Percentiles rank a stretch among this genome's conserved stretches.
These are phyloP conservation scores for Echria macrotheca DNA, from an alignment of 495 filamentous ascomycete genomes.

Conservation along the genomic window DNA sequence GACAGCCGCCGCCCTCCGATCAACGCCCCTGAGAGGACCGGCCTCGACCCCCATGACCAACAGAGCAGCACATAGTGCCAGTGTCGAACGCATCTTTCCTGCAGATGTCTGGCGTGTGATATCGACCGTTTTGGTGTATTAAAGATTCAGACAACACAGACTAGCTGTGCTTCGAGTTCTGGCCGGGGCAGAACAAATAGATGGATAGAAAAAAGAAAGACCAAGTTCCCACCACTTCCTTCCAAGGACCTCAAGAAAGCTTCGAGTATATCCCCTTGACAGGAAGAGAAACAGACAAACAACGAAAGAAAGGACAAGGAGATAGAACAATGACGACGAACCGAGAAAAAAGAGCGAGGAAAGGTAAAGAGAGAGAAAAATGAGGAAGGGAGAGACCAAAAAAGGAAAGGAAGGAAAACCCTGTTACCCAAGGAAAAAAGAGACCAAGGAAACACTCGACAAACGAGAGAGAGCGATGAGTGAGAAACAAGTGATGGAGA, in stretches of 20 bases:
- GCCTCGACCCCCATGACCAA: conserved; percentile 20
- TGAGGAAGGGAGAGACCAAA: neutral
- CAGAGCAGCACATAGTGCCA: conserved; percentile 12
- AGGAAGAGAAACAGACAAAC: too few species aligned
- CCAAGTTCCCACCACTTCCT: too few species aligned
- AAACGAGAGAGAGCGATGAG: conserved; percentile 1
- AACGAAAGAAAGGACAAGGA: too few species aligned
- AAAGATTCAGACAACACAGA: neutral
- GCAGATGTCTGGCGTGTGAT: neutral
- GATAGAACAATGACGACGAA: neutral
- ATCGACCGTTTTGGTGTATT: neutral
- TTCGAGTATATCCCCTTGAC: too few species aligned
- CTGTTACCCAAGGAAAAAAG: neutral
- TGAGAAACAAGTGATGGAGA: neutral
- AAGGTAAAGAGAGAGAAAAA: neutral
- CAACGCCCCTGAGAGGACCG: conserved; percentile 19
- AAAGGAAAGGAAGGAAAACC: conserved; percentile 4
- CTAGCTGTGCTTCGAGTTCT: conserved; percentile 3
- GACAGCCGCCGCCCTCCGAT: neutral
- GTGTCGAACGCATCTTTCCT: conserved; percentile 19
- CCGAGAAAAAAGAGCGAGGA: neutral
- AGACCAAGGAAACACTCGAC: neutral
- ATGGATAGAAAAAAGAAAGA: conserved; percentile 3
- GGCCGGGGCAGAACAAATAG: neutral
- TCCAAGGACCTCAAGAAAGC: too few species aligned